phyloP scores from a whole-genome alignment of 2,329 filamentous ascomycete species.

The Cryphonectria carpinicola region DNA sequence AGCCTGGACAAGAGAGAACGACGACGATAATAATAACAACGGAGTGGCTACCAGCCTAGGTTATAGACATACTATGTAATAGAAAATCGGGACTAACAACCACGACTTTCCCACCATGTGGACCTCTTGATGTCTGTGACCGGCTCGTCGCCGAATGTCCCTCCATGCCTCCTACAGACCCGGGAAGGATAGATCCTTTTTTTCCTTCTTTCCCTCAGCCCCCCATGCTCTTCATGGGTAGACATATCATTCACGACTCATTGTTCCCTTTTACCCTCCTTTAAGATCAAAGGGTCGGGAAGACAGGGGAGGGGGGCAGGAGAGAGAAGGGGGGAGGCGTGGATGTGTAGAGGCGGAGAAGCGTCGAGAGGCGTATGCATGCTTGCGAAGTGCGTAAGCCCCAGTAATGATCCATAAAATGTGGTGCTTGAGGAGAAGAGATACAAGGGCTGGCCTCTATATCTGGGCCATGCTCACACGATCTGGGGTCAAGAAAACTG shows the following conservation, averaged over 20 bases:
- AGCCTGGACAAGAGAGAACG: neutral
- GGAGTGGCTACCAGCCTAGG: neutral
- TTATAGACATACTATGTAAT: neutral
- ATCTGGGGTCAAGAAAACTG: neutral
- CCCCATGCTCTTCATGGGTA: neutral
- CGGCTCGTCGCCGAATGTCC: neutral
- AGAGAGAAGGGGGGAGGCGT: neutral
- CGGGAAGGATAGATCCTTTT: neutral
- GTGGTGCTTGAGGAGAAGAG: neutral
- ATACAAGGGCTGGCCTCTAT: neutral
- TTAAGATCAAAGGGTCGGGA: neutral
- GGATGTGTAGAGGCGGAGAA: neutral
- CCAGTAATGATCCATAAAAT: neutral
- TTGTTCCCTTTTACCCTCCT: neutral
- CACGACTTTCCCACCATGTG: neutral
- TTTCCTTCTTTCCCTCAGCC: neutral
- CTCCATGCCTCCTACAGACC: neutral
- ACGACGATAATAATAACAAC: neutral
- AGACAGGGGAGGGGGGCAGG: neutral
- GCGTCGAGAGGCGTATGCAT: neutral
- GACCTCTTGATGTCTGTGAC: neutral
- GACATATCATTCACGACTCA: neutral
- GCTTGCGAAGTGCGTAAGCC: slow-evolving; percentile 1
- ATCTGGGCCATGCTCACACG: neutral
- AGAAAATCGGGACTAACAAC: neutral